These are phyloP conservation scores for Tetrapisispora fleetii DNA, from an alignment of 805 yeast species.

Conservation along the genomic window DNA sequence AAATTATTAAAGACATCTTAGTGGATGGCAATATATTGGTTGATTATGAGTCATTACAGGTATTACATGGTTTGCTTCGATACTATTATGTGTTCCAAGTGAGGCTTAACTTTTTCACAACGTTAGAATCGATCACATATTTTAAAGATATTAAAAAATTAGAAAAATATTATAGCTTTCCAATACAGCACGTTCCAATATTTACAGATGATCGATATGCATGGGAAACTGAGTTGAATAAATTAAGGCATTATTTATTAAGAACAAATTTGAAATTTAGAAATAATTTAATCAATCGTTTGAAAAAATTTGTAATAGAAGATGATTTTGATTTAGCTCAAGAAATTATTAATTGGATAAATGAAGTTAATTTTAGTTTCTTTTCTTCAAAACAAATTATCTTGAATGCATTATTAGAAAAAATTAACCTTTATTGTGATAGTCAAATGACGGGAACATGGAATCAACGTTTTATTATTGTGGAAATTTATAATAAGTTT, in stretches of 20 bases:
- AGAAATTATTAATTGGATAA: conserved; percentile 19
- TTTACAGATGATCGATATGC: conserved; percentile 7
- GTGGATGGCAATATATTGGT: not conserved
- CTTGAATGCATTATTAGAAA: conserved; percentile 13
- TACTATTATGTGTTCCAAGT: conserved; percentile 16
- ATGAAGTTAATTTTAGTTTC: conserved; percentile 9
- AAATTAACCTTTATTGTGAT: conserved; percentile 14
- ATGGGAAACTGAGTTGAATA: conserved; percentile 14
- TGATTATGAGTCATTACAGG: not conserved
- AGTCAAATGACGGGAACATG: conserved; percentile 12
- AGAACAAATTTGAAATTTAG: conserved; percentile 12
- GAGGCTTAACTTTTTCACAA: conserved; percentile 16
- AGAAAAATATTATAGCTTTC: conserved; percentile 19
- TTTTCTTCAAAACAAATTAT: conserved; percentile 14
- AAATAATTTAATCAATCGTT: conserved; percentile 5
- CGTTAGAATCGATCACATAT: conserved; percentile 8
- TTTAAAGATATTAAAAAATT: conserved; percentile 16
- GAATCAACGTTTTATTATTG: conserved; percentile 15
- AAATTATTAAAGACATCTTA: conserved; percentile 6
- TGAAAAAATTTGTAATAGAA: conserved; percentile 13
- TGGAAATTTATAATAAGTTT: conserved; percentile 22
- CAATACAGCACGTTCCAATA: conserved; percentile 12
- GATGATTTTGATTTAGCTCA: conserved; percentile 21
- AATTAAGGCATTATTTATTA: conserved; percentile 20
- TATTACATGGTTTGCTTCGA: conserved; percentile 6